Base-by-base conservation (phyloP, 805 yeast species). In the Lipomyces oligophaga region DNA sequence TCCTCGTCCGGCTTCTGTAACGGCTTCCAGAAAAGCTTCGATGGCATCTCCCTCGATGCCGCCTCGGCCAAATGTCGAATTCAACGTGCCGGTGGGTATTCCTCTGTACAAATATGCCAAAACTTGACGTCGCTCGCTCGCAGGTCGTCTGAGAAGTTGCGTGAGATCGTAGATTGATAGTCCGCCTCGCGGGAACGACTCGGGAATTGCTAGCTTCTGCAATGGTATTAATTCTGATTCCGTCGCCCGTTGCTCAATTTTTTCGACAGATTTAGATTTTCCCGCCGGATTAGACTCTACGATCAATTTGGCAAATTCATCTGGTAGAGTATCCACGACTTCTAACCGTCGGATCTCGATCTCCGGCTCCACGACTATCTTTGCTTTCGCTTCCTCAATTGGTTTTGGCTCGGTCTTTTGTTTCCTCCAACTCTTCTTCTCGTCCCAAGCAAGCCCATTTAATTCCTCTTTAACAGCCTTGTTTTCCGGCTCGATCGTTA, bases 141-240 rank as follows among this genome's bases (percentile, higher is more conserved):
- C 28, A 10, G 54, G 50, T 18, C 50, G 47, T 15, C 54, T 46
- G 13, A 49, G 16, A n/a, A 45, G 43, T 8, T 41, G 47, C 4
- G 50, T 49, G 10, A 45, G 25, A 20, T 49, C 54, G 37, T 49
- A 49, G 10, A 49, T n/a, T n/a, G n/a, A n/a, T n/a, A n/a, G n/a
- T n/a, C n/a, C n/a, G n/a, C n/a, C n/a, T n/a, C 19, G 18, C 8
- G 54, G 54, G 24, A 24, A 41, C 18, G 43, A 18, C 3, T 13
- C n/a, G 6, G 49, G 41, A 5, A 44, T 38, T 2, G 15, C 34
- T 7, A 39, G 15, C 6, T 38, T 7, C 27, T 47, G 45, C 8
- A 42, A 15, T n/a, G 31, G 27, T 3, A 11, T 5, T 19, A 10
- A 19, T 10, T 8, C 13, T 26, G 30, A 13, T 13, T 8, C 13